A percentile compares a stretch with the other conserved stretches of the same genome.
Conservation (phyloP, 1,284 basidiomycete species). For the Fomitopsis palustris region DNA sequence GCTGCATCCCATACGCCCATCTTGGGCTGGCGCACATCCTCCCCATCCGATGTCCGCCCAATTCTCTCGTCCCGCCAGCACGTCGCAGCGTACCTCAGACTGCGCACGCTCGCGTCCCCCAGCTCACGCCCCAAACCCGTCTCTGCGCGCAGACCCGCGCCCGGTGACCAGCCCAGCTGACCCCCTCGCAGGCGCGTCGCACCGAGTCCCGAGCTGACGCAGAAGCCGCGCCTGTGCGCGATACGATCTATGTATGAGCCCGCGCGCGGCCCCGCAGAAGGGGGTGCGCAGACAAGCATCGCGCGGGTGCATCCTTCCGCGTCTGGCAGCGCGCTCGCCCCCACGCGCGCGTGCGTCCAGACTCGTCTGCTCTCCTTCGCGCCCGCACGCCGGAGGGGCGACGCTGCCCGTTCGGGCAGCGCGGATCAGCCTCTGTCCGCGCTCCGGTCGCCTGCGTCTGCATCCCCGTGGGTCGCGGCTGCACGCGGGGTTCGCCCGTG, state of each 20-base stretch:
- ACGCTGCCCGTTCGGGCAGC: background rate
- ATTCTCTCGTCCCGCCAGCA: background rate
- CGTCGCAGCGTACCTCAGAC: background rate
- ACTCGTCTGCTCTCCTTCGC: background rate
- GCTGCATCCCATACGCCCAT: background rate
- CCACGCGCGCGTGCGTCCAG: background rate
- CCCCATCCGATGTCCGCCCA: background rate
- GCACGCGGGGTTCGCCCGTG: no score
- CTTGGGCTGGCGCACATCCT: background rate
- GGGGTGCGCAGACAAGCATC: background rate
- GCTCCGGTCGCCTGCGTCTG: no score
- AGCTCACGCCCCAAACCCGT: background rate
- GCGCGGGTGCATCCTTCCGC: background rate
- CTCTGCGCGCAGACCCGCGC: background rate
- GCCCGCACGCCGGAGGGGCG: background rate
- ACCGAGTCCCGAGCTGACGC: background rate
- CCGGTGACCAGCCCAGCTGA: background rate
- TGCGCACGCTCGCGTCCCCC: no score
- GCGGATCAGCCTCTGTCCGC: background rate
- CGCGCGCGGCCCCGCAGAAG: constrained; percentile 1
- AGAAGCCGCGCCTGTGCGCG: background rate
- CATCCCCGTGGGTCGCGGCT: no score
- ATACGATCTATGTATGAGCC: constrained; percentile 1
- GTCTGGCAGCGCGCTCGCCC: background rate
- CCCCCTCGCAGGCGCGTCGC: background rate